Base-by-base conservation (phyloP, 179 eudicot species). In the Patellifolia procumbens region DNA sequence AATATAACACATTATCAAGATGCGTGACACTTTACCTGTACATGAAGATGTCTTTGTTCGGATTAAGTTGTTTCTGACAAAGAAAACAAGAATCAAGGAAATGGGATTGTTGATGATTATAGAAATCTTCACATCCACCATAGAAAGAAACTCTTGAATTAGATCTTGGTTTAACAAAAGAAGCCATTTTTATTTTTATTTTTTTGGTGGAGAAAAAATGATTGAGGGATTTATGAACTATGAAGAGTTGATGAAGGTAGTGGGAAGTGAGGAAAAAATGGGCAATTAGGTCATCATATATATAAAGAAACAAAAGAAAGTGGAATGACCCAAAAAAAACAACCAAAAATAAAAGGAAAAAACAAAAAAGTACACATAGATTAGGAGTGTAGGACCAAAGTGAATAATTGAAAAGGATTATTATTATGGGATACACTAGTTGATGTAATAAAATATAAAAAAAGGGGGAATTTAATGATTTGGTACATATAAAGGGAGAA, bases 21-120 rank as follows among this genome's bases (percentile, higher is more conserved):
- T 9, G 63, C 9, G 4, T 24, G 24, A n/a, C n/a, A 20, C 4
- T 11, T 81, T 80, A 92, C 97, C 93, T 92, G 89, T 92, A 92
- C 97, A 92, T 92, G 76, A 86, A 92, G 74, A 92, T 92, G 81
- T 91, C 94, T 62, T 82, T 76, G 68, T 88, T 91, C 26, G 78
- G 83, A 53, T 83, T 86, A n/a, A 91, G 76, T 22, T 73, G 78
- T 77, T 89, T 92, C 29, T 83, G 80, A 85, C 97, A 92, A 45
- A 89, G 88, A 70, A 65, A 85, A 76, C 97, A 92, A 72, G 90
- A 84, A 77, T 92, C 91, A 39, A 92, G 93, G 75, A 92, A 92
- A 85, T 92, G 84, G 59, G 89, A 83, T 78, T 82, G 85, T 26
- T 79, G 73, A 63, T 81, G 69, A 73, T 64, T 71, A 53, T 69